A percentile compares a stretch with the other conserved stretches of the same genome.
These are phyloP conservation scores for Cutaneotrichosporon sp. DNA, from an alignment of 1,284 basidiomycete genomes.

Conservation along the genomic window DNA sequence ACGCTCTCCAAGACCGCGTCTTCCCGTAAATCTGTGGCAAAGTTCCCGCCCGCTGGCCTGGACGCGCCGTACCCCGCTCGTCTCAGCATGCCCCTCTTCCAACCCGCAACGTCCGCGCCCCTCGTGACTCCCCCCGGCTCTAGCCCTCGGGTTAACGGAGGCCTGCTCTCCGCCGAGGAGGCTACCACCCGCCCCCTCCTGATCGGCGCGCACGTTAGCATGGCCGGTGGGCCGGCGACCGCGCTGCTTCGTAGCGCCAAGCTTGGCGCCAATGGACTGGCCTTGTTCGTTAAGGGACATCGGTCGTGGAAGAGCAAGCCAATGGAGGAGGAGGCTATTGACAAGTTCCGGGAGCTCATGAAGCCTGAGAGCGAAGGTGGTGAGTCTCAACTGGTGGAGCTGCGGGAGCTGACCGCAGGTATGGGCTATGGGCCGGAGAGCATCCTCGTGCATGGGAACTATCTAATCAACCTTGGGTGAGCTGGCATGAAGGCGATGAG, in stretches of 20 bases:
- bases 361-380: slow-evolving; percentile 50
- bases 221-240: slow-evolving; percentile 76
- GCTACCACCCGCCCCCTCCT: slow-evolving; percentile 30
- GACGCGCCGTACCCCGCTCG: slow-evolving; percentile 42
- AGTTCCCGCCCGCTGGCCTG: slow-evolving; percentile 44
- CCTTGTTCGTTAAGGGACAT: slow-evolving; percentile 80
- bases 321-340: slow-evolving; percentile 59
- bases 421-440: slow-evolving; percentile 63
- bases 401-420: slow-evolving; percentile 26
- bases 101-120: slow-evolving; percentile 15
- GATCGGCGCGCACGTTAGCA: slow-evolving; percentile 78
- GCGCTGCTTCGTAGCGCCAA: slow-evolving; percentile 68
- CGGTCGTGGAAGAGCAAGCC: slow-evolving; percentile 72
- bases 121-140: background rate
- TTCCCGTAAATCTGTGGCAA: slow-evolving; percentile 19
- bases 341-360: slow-evolving; percentile 62
- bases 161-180: slow-evolving; percentile 13
- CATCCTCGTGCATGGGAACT: slow-evolving; percentile 79
- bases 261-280: slow-evolving; percentile 79
- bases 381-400: slow-evolving; percentile 24
- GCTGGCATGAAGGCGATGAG: slow-evolving; percentile 9
- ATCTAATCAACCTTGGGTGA: slow-evolving; percentile 74
- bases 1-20: background rate
- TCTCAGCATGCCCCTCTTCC: slow-evolving; percentile 39
- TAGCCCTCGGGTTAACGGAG: slow-evolving; percentile 23